Percentiles rank a stretch among this genome's conserved stretches.
These are phyloP conservation scores for Cercospora citrullina DNA, from an alignment of 2,329 filamentous ascomycete genomes.

Conservation along the genomic window DNA sequence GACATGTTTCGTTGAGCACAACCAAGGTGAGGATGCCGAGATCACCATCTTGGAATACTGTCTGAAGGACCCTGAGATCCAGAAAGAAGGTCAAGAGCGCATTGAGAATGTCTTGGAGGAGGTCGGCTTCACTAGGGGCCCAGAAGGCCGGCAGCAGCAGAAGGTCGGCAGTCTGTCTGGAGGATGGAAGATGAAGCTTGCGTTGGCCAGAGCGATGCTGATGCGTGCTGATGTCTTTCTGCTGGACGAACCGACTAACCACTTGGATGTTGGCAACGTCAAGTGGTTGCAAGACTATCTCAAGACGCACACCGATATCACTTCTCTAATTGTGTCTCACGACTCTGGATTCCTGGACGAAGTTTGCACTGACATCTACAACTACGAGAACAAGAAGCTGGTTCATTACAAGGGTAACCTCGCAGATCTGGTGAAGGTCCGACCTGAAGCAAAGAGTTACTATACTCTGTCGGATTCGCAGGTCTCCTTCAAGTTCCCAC, in stretches of 20 bases:
- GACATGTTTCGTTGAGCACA: slow-evolving; percentile 98
- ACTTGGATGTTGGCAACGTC: slow-evolving; percentile 93
- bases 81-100: slow-evolving; percentile 72
- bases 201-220: slow-evolving; percentile 92
- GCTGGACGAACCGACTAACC: slow-evolving; percentile 98
- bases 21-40: slow-evolving; percentile 96
- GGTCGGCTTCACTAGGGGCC: slow-evolving; percentile 89
- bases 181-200: slow-evolving; percentile 99
- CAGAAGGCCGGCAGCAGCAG: slow-evolving; percentile 83
- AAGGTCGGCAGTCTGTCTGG: slow-evolving; percentile 93
- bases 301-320: slow-evolving; percentile 93
- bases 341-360: slow-evolving; percentile 96
- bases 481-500: slow-evolving; percentile 96
- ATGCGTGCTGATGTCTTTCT: slow-evolving; percentile 94
- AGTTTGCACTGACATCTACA: slow-evolving; percentile 97
- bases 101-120: slow-evolving; percentile 83
- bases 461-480: slow-evolving; percentile 88
- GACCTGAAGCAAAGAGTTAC: slow-evolving; percentile 95
- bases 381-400: slow-evolving; percentile 98
- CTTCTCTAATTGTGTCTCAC: slow-evolving; percentile 96
- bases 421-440: slow-evolving; percentile 78
- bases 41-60: slow-evolving; percentile 95
- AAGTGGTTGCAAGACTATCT: slow-evolving; percentile 95
- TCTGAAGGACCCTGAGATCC: slow-evolving; percentile 82
- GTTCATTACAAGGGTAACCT: slow-evolving; percentile 82